Conservation (phyloP, 2,329 filamentous ascomycete genomes). For the Scorias spongiosa region DNA sequence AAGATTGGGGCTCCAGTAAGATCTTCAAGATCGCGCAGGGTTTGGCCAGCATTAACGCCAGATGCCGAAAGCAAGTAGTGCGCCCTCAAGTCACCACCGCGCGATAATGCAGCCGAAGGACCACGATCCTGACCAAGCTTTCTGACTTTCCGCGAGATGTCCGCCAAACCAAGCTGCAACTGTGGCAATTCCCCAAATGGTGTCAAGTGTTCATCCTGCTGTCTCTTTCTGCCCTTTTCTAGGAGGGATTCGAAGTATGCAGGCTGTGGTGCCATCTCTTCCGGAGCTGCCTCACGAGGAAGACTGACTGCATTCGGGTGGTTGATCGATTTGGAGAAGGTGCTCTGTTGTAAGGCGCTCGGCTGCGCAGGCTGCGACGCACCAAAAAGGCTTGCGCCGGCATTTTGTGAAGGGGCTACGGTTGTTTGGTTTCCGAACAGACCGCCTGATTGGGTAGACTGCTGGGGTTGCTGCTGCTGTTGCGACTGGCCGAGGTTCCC, state of each 20-base stretch:
- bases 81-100: slow-evolving; percentile 35
- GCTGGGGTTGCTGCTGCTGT: not conserved
- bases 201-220: slow-evolving; percentile 47
- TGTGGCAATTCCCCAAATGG: slow-evolving; percentile 66
- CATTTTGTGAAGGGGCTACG: slow-evolving; percentile 2
- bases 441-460: not conserved
- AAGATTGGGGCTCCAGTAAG: slow-evolving; percentile 7
- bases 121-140: slow-evolving; percentile 58
- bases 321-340: slow-evolving; percentile 5
- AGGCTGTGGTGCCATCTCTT: slow-evolving; percentile 29
- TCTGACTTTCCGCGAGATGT: slow-evolving; percentile 63
- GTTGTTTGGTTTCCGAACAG: not conserved
- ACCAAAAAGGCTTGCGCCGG: slow-evolving; percentile 11
- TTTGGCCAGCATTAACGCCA: slow-evolving; percentile 73
- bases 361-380: slow-evolving; percentile 8
- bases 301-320: slow-evolving; percentile 3
- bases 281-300: slow-evolving; percentile 7
- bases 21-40: slow-evolving; percentile 58
- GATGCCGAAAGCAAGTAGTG: slow-evolving; percentile 90
- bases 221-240: slow-evolving; percentile 51
- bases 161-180: slow-evolving; percentile 79
- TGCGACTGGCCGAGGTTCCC: not conserved
- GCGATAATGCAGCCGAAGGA: slow-evolving; percentile 36
- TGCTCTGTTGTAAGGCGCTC: slow-evolving; percentile 2
- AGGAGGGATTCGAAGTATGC: slow-evolving; percentile 51